Base-by-base conservation (phyloP, 371 early-diverging fungal species). In the Actinomortierella ambigua region DNA sequence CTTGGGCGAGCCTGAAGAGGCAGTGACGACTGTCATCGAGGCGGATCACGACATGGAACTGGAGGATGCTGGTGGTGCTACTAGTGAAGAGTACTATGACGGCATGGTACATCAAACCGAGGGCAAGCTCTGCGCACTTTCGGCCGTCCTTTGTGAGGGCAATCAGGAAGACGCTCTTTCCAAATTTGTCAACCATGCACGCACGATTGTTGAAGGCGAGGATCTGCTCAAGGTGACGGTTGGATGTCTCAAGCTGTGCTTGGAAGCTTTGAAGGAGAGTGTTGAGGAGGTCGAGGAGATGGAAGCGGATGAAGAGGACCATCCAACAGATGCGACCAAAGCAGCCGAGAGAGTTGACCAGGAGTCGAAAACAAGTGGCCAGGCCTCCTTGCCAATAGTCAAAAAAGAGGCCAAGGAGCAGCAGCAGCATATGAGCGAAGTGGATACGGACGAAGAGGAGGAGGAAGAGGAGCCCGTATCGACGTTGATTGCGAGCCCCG, bases 211-310 rank as follows among this genome's bases (percentile, higher is more conserved):
- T 0, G 42, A 59, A n/a, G 20, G n/a, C n/a, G n/a, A 53, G 2
- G 50, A 39, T n/a, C 44, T 17, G 18, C 39, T 73, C 7, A 27
- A 9, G 2, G 22, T 43, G 6, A 63, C 54, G 15, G 57, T 67
- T 26, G 53, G 29, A 15, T 63, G 59, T 9, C 47, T 73, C 22
- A 29, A 46, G 1, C 47, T 47, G 13, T 73, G 75, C 14, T 23
- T 73, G 44, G 29, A 48, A n/a, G 53, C 55, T 3, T 65, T 70
- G 71, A 65, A 62, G 14, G 58, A 57, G 47, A 47, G 54, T 9
- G 17, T 14, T 1, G 55, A 53, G 0, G 59, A 50, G 22, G 42
- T 13, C 0, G 24, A 34, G n/a, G 48, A 18, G 23, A 50, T 13
- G 0, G 58, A 1, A 9, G 23, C 18, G 2, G 55, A 53, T 0